Evolutionary conservation across 495 filamentous ascomycete genomes (phyloP).

Genomic region (Hyaloscypha finlandica): DNA sequence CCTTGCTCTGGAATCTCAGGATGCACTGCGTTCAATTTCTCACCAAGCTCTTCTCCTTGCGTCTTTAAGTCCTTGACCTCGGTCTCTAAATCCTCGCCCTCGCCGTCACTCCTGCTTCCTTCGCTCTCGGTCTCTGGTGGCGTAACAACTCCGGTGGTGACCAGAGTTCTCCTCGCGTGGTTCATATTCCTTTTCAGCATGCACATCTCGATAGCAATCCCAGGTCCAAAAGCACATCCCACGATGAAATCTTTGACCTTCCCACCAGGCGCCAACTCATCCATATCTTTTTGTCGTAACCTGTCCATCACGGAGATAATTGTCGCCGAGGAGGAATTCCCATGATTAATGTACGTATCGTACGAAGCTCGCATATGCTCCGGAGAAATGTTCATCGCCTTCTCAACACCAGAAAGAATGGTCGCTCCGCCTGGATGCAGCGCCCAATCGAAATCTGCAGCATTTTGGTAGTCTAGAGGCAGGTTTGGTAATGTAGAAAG

Average conservation of each 20-base stretch:
- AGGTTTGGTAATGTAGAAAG: constrained; percentile 44
- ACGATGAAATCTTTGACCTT: constrained; percentile 55
- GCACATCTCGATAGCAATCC: constrained; percentile 65
- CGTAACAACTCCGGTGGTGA: constrained; percentile 22
- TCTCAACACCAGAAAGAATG: constrained; percentile 62
- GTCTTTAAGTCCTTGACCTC: constrained; percentile 21
- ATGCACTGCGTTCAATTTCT: constrained; percentile 23
- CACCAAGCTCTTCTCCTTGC: constrained; percentile 16
- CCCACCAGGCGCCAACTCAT: constrained; percentile 46
- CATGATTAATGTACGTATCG: constrained; percentile 63
- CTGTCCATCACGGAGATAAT: constrained; percentile 62
- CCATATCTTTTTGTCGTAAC: constrained; percentile 59
- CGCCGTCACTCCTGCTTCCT: constrained; percentile 33
- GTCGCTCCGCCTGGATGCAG: constrained; percentile 67
- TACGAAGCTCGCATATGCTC: constrained; percentile 63
- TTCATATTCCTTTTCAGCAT: constrained; percentile 48
- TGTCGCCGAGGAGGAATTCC: constrained; percentile 62
- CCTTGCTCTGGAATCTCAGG: constrained; percentile 29
- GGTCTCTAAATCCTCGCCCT: constrained; percentile 24
- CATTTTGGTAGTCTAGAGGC: constrained; percentile 40
- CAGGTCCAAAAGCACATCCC: constrained; percentile 67
- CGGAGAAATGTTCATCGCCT: constrained; percentile 51
- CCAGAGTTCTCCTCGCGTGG: constrained; percentile 25
- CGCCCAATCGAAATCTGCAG: constrained; percentile 66
- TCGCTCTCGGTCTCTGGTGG: constrained; percentile 31